Evolutionary conservation across 495 filamentous ascomycete species (phyloP), one percentile per base, ranked within the genome.

Genomic region (Glonium stellatum): DNA sequence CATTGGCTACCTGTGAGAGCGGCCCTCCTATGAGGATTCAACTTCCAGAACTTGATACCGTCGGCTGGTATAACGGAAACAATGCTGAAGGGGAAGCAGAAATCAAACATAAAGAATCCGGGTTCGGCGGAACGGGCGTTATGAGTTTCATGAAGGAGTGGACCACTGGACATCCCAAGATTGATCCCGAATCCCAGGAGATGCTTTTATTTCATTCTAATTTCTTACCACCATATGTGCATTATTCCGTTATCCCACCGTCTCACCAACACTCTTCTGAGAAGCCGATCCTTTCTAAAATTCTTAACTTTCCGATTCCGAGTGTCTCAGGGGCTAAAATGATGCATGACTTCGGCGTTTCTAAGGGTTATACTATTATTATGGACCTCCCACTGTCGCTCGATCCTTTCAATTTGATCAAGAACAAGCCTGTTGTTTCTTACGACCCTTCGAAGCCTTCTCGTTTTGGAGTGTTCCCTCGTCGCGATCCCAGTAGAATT

Each of bases 271-370:
- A 15, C 3, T n/a, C 10, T 6, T 1, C 1, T 5, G 22, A 21
- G 31, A n/a, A 4, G 19, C 23, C 58, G 44, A 18, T 5, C 12
- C 18, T 11, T 21, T 11, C 31, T 15, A 70, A 69, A 57, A 39
- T 79, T 4, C 58, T 82, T n/a, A 79, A 80, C 54, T 61, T 65
- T 21, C 69, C 76, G 1, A 72, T 87, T 0, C 77, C 82, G 2
- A 83, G 85, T 1, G 70, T 87, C 13, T 63, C 71, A n/a, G 78
- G 76, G 10, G 77, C 82, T 1, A 87, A 84, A 67, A 80, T 87
- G 79, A 87, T 88, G 83, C 85, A 87, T 63, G 84, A 87, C 62
- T 87, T 86, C 64, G 84, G 84, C 5, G 85, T 86, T 3, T 84
- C 82, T 0, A 70, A 63, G 15, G 63, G 61, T 19, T 76, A 87